Base-by-base conservation (phyloP, 1,284 basidiomycete genomes). In the Tylopilus sp. region DNA sequence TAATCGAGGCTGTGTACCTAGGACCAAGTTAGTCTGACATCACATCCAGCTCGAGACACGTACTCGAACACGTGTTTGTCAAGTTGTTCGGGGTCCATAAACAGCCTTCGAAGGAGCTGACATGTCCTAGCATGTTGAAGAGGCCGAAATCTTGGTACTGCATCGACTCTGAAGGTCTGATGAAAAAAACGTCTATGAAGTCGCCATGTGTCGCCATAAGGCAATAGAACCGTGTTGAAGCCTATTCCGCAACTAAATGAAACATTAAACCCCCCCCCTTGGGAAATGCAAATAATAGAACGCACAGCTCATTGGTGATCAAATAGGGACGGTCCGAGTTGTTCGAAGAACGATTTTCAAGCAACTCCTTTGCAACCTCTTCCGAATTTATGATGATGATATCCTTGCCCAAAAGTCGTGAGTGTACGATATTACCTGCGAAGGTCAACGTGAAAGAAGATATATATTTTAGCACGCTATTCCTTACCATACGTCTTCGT, bases 171-270 rank as follows among this genome's bases (percentile, higher is more conserved):
- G 24, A 49, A 78, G 41, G 68, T 63, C 55, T 79, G 72, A 26
- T 82, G 78, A 53, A 80, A 78, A 19, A 81, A 63, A 22, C 73
- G 73, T 36, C 83, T 69, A 39, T 79, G 77, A 2, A 69, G 65
- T 19, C 80, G 77, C 83, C 83, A 86, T 51, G 63, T 65, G 4
- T 79, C 72, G 4, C 77, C 77, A 59, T 85, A 84, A 7, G 71
- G 72, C 59, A 80, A 68, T 4, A 82, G 69, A 0, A 63, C 75
- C 0, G 72, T 53, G 41, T 71, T 77, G 66, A 79, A 82, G 16
- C 74, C 77, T 70, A 80, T 77, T 10, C 80, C 82, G 65, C 79
- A 77, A 13, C 83, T 85, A 51, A 15, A 18, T 1, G 22, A 22
- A 22, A 22, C 41, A 9, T 44, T 19, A 44, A 44, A 18, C n/a